Evolutionary conservation across 192 early-diverging fungal genomes (phyloP), one percentile per base, ranked within the genome.

Genomic region (Rhizoclosmatium globosum): DNA sequence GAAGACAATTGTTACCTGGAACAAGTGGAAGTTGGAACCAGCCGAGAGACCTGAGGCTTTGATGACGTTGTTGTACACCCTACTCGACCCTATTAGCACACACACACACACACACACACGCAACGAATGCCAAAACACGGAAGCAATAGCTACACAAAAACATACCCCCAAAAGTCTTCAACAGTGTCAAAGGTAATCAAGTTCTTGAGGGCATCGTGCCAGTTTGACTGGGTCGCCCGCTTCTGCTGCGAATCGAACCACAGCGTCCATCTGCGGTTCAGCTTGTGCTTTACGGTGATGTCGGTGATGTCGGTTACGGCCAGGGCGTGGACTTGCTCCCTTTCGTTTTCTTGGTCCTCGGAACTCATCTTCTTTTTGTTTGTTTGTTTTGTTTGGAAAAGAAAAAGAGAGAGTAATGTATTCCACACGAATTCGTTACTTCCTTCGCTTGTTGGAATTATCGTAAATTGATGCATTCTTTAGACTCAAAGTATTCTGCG

Each of bases 151-250:
- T 11, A 62, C 50, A 47, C 60, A 79, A 43, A 38, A 21, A 64
- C 84, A 77, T 81, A 94, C 95, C 96, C 93, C 96, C 96, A 98
- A 82, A 97, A 97, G 76, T 99, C 97, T 87, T 99, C 96, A 15
- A 99, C 95, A 2, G 95, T 95, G 73, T 92, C 87, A 50, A 99
- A 89, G 45, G 95, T 96, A 71, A 96, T 92, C n/a, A 99, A 83
- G 60, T 93, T 91, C 82, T 98, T 98, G 57, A 98, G 82, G 60
- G 93, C 92, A 42, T 91, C 77, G 38, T 91, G 89, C 97, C 96
- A 99, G 80, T 87, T 94, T 61, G 87, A 82, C 65, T 85, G 85
- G 53, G 83, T 97, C 23, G 93, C 89, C 82, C 91, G 91, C 87
- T 93, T 94, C 71, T 82, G 89, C 53, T 78, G 77, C 59, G 61